Conservation (phyloP, 2,329 filamentous ascomycete species). For the Aspergillus flavus region DNA sequence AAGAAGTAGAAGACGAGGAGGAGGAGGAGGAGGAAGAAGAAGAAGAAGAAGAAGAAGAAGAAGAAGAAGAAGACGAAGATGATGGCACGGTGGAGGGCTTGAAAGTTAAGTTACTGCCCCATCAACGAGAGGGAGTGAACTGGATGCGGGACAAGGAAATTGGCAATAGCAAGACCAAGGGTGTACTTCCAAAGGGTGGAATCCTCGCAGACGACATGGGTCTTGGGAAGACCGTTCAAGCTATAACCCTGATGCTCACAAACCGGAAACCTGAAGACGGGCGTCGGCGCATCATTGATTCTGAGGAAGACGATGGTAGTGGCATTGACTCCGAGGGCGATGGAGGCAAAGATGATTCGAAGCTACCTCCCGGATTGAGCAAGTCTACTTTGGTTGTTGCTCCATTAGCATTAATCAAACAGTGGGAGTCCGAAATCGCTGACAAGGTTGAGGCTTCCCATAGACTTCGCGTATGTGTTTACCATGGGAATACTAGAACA, state of each 20-base stretch:
- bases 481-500: conserved; percentile 84
- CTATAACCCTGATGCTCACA: conserved; percentile 81
- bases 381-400: conserved; percentile 90
- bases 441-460: conserved; percentile 74
- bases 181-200: conserved; percentile 80
- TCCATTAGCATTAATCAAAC: conserved; percentile 88
- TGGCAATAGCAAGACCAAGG: conserved; percentile 78
- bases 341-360: conserved; percentile 56
- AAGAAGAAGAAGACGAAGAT: conserved; percentile 56
- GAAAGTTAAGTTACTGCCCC: conserved; percentile 83
- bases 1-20: conserved; percentile 36
- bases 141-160: conserved; percentile 97
- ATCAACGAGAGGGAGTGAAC: conserved; percentile 89
- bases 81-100: conserved; percentile 76
- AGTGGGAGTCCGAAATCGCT: conserved; percentile 94
- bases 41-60: conserved; percentile 39
- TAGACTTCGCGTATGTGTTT: conserved; percentile 78
- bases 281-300: conserved; percentile 33
- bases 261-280: conserved; percentile 70
- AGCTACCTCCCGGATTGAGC: conserved; percentile 68
- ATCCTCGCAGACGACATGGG: conserved; percentile 97
- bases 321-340: conserved; percentile 39
- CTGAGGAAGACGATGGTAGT: conserved; percentile 54
- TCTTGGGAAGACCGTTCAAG: conserved; percentile 93
- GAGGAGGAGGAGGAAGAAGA: conserved; percentile 38